phyloP scores from a whole-genome alignment of 2,329 filamentous ascomycete species.

The Leptographium lundbergii region DNA sequence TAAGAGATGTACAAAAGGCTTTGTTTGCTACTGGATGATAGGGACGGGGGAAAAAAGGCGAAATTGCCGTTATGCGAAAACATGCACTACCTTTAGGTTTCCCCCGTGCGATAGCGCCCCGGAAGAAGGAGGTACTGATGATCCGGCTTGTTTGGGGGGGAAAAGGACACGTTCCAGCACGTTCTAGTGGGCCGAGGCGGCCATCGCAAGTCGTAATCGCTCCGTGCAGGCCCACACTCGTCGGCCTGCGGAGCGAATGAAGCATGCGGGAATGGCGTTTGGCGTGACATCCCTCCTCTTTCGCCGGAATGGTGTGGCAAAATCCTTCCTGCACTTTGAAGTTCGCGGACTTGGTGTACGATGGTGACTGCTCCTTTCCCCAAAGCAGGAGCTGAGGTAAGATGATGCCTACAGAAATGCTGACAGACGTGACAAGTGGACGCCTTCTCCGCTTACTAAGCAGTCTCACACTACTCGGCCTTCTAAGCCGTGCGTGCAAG shows the following conservation, averaged over 20 bases:
- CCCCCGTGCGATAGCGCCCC: not conserved
- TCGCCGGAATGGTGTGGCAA: not conserved
- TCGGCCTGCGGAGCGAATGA: not conserved
- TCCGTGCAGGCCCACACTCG: not conserved
- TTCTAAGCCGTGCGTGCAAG: not conserved
- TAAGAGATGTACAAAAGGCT: not conserved
- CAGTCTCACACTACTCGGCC: not conserved
- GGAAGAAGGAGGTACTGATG: slow-evolving; percentile 1
- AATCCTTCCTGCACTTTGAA: not conserved
- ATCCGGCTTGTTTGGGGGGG: not conserved
- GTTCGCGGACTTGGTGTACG: too few relatives aligned
- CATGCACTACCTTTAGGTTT: not conserved
- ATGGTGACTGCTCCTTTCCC: not conserved
- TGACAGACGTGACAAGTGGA: too few relatives aligned
- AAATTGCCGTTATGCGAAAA: not conserved
- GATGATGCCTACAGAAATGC: too few relatives aligned
- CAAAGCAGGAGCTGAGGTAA: too few relatives aligned
- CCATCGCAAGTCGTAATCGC: not conserved
- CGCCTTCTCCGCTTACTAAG: too few relatives aligned
- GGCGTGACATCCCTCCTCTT: not conserved
- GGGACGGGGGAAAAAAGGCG: not conserved
- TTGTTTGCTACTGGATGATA: not conserved
- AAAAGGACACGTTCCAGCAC: slow-evolving; percentile 11
- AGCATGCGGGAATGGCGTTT: not conserved
- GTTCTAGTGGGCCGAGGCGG: not conserved